Base-by-base conservation (phyloP, 371 early-diverging fungal species). In the Zopfochytrium polystomum region DNA sequence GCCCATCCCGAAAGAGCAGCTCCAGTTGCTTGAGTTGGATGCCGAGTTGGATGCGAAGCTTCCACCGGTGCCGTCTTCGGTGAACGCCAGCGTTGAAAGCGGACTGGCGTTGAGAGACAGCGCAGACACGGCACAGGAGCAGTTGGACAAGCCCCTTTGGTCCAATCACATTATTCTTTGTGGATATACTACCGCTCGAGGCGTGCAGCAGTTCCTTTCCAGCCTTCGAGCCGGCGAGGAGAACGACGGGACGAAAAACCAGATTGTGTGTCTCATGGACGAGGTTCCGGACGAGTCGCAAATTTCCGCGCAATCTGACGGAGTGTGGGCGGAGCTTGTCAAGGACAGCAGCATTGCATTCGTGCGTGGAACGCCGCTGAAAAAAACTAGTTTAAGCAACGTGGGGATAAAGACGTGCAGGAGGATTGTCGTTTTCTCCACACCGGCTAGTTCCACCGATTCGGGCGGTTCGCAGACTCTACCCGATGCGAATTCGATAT, bases 401-500 rank as follows among this genome's bases (percentile, higher is more conserved):
- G 74, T 70, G 5, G 70, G 71, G 1, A 71, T 79, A 34, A 65
- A 43, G 13, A 38, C 43, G 9, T 76, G 76, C 45, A 38, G 48
- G 25, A 61, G 70, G 15, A 59, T 79, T 25, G 75, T 79, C 11
- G 68, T 79, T 20, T 74, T 78, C 31, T 51, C 64, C 23, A 53
- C 48, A 43, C 59, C 66, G 2, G 34, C 30, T 0, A 30, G 5
- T 25, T 9, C 29, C 1, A 27, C 55, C 1, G 34, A 32, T 11
- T 13, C 44, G 43, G 54, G 34, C 7, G 34, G 38, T 6, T 22
- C 58, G 7, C 54, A 55, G 20, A 62, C 63, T 11, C 34, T 75
- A 2, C 66, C 72, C 15, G 79, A 79, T 48, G 73, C 76, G 0
- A 70, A 72, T 33, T 60, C 75, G 2, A 67, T 77, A 15, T 77